Evolutionary conservation across 1,284 basidiomycete genomes (phyloP), one percentile per base, ranked within the genome.

Genomic region (Papiliotrema nemorosa): DNA sequence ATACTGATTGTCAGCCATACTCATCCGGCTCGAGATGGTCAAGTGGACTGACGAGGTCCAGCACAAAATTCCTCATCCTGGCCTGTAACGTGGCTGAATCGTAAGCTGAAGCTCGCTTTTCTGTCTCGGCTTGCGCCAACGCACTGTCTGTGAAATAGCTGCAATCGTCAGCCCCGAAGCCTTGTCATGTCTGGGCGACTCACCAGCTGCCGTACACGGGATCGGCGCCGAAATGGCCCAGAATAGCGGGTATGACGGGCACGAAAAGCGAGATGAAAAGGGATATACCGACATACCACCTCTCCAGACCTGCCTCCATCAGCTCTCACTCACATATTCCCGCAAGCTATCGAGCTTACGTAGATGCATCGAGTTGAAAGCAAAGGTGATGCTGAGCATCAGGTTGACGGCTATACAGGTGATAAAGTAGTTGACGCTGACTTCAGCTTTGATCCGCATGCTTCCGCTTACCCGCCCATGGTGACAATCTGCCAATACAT

Each of bases 381-480:
- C 62, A 39, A 70, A 55, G 13, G 60, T 59, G 13, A 70, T 63
- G 9, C 61, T 66, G 9, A 67, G 35, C 49, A 58, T 52, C 27
- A 70, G 58, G 39, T 70, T 70, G 44, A 70, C 53, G 9, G 65
- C 67, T 35, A 70, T 70, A 33, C 51, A 61, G 2, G 62, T 70
- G 37, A 59, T 58, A 21, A 67, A 50, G 33, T 60, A 62, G 52
- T 67, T 67, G 54, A 67, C 67, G 2, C 66, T 69, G 52, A 3
- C 6, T 2, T 48, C 42, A 52, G 45, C 36, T 38, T 47, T 46
- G 39, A 21, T 21, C 9, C 6, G 20, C 13, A 5, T 41, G 39
- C n/a, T 10, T 22, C 18, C 6, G 36, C 63, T 59, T 40, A 69
- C 63, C 55, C 53, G 20, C 59, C 55, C 34, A 67, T 55, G 0